Percentiles rank a stretch among this genome's conserved stretches.
phyloP scores from a whole-genome alignment of 1,284 basidiomycete species.

The Volvariella surrecta region DNA sequence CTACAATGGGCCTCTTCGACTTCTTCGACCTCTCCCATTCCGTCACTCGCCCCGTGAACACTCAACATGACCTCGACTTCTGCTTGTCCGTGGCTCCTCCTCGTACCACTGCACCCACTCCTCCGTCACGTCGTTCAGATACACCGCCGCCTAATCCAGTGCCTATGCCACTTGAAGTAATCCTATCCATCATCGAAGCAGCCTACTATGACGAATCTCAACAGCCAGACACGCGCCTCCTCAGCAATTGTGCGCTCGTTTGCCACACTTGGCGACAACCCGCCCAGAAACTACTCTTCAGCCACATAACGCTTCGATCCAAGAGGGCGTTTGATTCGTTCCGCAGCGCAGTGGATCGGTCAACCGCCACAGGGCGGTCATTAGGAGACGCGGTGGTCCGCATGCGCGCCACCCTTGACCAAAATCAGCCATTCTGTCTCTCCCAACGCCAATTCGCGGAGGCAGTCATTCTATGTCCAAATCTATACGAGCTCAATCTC shows the following conservation, averaged over 20 bases:
- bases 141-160: constrained; percentile 9
- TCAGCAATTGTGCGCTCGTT: constrained; percentile 49
- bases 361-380: constrained; percentile 35
- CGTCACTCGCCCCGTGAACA: neutral
- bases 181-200: constrained; percentile 51
- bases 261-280: constrained; percentile 54
- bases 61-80: constrained; percentile 14
- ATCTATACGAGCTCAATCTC: constrained; percentile 45
- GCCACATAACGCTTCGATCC: constrained; percentile 41
- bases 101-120: constrained; percentile 13
- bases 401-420: constrained; percentile 50
- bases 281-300: constrained; percentile 58
- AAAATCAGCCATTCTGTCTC: constrained; percentile 54
- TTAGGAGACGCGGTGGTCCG: constrained; percentile 44
- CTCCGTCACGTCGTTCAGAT: constrained; percentile 7
- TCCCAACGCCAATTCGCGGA: constrained; percentile 45
- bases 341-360: constrained; percentile 35
- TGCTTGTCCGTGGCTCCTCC: constrained; percentile 12
- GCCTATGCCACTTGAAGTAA: constrained; percentile 51
- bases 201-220: constrained; percentile 30
- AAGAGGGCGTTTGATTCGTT: constrained; percentile 47
- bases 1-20: constrained; percentile 28
- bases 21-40: constrained; percentile 21
- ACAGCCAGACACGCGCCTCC: constrained; percentile 30
- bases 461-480: constrained; percentile 49